Evolutionary conservation across 805 yeast species (phyloP).

Genomic region (Lipomyces chichibuensis): DNA sequence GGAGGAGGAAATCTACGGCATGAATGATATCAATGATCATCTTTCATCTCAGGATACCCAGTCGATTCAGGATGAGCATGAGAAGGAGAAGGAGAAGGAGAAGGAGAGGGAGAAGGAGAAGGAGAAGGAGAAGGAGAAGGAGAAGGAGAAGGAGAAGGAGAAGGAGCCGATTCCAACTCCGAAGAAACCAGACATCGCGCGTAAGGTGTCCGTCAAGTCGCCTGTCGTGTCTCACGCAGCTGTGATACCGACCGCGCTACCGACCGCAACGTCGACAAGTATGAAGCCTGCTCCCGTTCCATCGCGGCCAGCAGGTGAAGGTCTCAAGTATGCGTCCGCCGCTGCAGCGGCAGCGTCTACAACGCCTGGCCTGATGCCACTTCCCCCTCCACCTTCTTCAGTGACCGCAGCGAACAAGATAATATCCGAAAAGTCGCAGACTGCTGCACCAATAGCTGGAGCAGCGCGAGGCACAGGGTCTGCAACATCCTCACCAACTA

Average conservation of each 20-base stretch:
- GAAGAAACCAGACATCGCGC: conserved; percentile 14
- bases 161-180: conserved; percentile 25
- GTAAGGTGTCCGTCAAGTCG: conserved; percentile 24
- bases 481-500: conserved; percentile 33
- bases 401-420: conserved; percentile 27
- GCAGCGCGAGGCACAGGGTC: conserved; percentile 21
- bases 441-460: conserved; percentile 31
- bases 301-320: conserved; percentile 54
- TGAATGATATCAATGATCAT: conserved; percentile 38
- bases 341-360: conserved; percentile 42
- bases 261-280: conserved; percentile 15
- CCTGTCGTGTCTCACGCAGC: conserved; percentile 35
- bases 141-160: conserved; percentile 24
- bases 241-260: conserved; percentile 29
- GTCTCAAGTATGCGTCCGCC: conserved; percentile 51
- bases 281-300: conserved; percentile 61
- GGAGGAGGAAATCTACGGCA: conserved; percentile 51
- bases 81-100: conserved; percentile 27
- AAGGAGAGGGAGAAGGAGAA: too few relatives aligned
- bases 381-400: conserved; percentile 37
- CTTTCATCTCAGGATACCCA: conserved; percentile 26
- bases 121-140: conserved; percentile 4
- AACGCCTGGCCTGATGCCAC: conserved; percentile 36
- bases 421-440: conserved; percentile 33
- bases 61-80: conserved; percentile 34